phyloP scores from a whole-genome alignment of 495 filamentous ascomycete genomes.

The Parathielavia appendiculata region DNA sequence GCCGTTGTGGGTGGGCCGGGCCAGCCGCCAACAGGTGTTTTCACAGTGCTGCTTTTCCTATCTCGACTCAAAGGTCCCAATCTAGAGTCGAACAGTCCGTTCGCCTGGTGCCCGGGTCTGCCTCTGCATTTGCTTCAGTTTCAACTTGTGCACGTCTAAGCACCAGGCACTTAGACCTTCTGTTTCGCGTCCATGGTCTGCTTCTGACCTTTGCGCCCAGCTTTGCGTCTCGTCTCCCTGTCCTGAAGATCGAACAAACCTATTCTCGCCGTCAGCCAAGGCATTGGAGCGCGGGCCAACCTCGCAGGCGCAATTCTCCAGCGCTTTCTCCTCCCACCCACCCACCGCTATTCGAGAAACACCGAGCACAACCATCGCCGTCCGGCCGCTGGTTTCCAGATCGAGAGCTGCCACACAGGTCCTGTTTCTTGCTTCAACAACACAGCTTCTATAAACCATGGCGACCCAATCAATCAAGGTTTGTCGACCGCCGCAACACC shows the following conservation, averaged over 20 bases:
- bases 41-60: conserved; percentile 25
- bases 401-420: not conserved
- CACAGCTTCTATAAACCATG: conserved; percentile 35
- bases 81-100: conserved; percentile 12
- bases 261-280: not conserved
- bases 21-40: conserved; percentile 4
- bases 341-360: conserved; percentile 15
- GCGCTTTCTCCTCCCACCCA: conserved; percentile 12
- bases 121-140: conserved; percentile 17
- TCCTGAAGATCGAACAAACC: conserved; percentile 3
- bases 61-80: conserved; percentile 19
- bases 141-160: conserved; percentile 23
- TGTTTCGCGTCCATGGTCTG: conserved; percentile 38
- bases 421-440: not conserved
- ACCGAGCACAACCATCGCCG: conserved; percentile 15
- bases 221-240: conserved; percentile 20
- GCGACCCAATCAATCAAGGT: conserved; percentile 56
- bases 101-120: conserved; percentile 15
- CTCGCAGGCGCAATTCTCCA: conserved; percentile 16
- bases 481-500: conserved; percentile 20
- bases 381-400: conserved; percentile 15
- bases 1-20: conserved; percentile 5
- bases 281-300: conserved; percentile 15
- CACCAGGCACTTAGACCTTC: conserved; percentile 37
- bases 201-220: conserved; percentile 35